These are phyloP conservation scores for Coniochaeta sp. DNA, from an alignment of 2,329 filamentous ascomycete species.

Conservation along the genomic window DNA sequence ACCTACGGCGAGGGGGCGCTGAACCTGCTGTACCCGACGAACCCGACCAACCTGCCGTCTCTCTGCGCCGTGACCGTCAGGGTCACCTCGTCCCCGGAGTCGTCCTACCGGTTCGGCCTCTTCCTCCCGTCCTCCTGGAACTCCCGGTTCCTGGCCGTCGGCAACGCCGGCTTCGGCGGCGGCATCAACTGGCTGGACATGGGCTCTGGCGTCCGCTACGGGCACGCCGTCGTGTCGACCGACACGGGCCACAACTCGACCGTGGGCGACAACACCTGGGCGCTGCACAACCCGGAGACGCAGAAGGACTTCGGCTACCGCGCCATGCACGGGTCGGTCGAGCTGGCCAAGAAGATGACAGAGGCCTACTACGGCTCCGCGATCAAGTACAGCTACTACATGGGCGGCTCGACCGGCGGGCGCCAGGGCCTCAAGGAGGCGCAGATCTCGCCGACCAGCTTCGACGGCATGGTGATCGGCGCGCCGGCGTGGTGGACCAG, in stretches of 20 bases:
- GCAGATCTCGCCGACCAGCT: constrained; percentile 44
- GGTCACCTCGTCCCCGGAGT: constrained; percentile 17
- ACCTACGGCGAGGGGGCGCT: constrained; percentile 14
- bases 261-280: constrained; percentile 26
- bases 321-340: constrained; percentile 39
- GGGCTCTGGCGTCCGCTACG: constrained; percentile 22
- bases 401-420: constrained; percentile 51
- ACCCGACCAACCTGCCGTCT: constrained; percentile 20
- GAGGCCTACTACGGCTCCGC: constrained; percentile 37
- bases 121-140: constrained; percentile 25
- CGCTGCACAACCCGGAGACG: constrained; percentile 25
- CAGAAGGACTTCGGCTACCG: constrained; percentile 30
- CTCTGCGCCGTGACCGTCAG: constrained; percentile 24
- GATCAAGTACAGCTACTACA: constrained; percentile 41
- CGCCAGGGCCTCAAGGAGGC: constrained; percentile 47
- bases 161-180: constrained; percentile 24
- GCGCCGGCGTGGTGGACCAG: constrained; percentile 40
- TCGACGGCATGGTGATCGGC: constrained; percentile 48
- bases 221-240: constrained; percentile 32
- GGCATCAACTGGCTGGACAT: constrained; percentile 24
- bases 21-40: constrained; percentile 16
- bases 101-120: constrained; percentile 22
- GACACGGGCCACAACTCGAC: constrained; percentile 35
- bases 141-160: constrained; percentile 20
- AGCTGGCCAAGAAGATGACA: constrained; percentile 37